Evolutionary conservation across 257 asterid genomes (phyloP), one percentile per base, ranked within the genome.

Genomic region (Solanum paucissectum): DNA sequence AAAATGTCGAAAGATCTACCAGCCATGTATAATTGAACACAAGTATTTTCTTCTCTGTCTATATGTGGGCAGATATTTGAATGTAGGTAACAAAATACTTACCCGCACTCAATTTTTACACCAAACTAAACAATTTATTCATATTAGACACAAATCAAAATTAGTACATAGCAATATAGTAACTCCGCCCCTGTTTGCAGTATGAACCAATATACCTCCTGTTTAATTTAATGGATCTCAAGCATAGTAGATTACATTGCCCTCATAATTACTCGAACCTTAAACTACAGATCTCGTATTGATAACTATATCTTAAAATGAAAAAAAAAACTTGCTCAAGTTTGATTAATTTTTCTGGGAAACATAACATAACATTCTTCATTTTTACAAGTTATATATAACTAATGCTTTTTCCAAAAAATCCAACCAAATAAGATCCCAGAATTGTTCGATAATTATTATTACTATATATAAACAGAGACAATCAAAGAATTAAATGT

Each of bases 1-100:
- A 73, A 73, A 25, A 34, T 9, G 18, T 18, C 29, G 14, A 20
- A 73, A 73, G 6, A 4, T 7, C 91, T 89, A 93, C 89, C 89
- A 89, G 27, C 93, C 93, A 93, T 42, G 62, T 21, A 46, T 18
- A 85, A 85, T 58, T 91, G 90, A 34, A 88, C 36, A 89, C 95
- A 91, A 90, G 95, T 93, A 95, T 92, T 93, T 94, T 90, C 92
- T 93, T 83, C 91, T 87, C 92, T 89, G 87, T 34, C 42, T 9
- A 44, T 93, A 86, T 91, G 36, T 12, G 91, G 94, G 91, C 88
- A 83, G 20, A 82, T 6, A 86, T 77, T 36, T 60, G 58, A 72
- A 73, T 73, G 82, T 3, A 12, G 55, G 33, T 23, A 27, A 23
- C 11, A 37, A 23, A 37, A 9, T 36, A 73, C 49, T 34, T 34